Conservation (phyloP, 2,329 filamentous ascomycete genomes). For the Aureobasidium sp. region DNA sequence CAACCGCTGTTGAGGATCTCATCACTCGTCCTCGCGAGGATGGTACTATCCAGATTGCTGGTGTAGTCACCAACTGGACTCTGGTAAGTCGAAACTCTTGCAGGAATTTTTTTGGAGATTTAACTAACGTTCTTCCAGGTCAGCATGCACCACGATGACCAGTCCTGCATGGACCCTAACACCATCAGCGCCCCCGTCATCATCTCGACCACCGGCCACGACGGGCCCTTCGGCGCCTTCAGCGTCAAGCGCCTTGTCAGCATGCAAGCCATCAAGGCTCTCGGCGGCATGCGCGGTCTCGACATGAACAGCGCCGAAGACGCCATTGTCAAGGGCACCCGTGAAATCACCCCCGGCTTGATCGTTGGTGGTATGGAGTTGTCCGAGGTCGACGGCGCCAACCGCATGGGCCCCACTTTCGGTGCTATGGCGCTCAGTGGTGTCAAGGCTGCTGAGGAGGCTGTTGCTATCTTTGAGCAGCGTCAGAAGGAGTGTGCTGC, state of each 20-base stretch:
- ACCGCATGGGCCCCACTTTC: constrained; percentile 86
- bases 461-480: constrained; percentile 66
- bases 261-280: constrained; percentile 75
- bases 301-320: constrained; percentile 92
- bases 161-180: constrained; percentile 86
- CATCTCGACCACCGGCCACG: constrained; percentile 85
- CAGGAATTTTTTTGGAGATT: no score
- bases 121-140: background rate
- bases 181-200: constrained; percentile 89
- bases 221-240: constrained; percentile 87
- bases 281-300: constrained; percentile 86
- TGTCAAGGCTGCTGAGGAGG: constrained; percentile 87
- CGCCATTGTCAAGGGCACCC: constrained; percentile 85
- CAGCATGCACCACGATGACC: constrained; percentile 36
- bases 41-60: constrained; percentile 63
- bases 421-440: constrained; percentile 83
- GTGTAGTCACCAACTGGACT: constrained; percentile 95
- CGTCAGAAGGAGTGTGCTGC: constrained; percentile 65
- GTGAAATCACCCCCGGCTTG: constrained; percentile 78
- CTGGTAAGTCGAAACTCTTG: constrained; percentile 53
- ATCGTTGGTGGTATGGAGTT: constrained; percentile 96
- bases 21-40: constrained; percentile 63
- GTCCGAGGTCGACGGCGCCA: constrained; percentile 77
- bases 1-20: constrained; percentile 83
- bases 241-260: constrained; percentile 82